Percentiles rank a stretch among this genome's conserved stretches.
Conservation (phyloP, 2,329 filamentous ascomycete species). For the Fusarium torreyae region DNA sequence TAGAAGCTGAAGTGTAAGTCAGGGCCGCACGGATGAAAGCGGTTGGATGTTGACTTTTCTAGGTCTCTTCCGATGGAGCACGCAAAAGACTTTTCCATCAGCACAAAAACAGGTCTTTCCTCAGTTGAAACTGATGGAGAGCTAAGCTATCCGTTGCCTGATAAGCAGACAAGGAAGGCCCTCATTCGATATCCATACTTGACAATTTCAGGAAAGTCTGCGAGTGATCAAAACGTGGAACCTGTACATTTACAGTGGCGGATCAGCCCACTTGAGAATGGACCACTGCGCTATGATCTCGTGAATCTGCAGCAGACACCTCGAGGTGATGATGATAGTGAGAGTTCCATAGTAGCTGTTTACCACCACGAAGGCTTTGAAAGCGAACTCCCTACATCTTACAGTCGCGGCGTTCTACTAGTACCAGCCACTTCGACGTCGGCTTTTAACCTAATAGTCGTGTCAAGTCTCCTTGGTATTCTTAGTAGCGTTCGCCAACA, state of each 20-base stretch:
- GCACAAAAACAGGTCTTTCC: not conserved
- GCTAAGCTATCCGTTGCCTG: not conserved
- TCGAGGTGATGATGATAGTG: fast-evolving
- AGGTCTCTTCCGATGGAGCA: not conserved
- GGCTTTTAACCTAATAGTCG: not conserved
- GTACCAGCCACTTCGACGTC: not conserved
- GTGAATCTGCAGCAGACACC: not conserved
- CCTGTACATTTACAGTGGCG: not conserved
- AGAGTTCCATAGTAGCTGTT: not conserved
- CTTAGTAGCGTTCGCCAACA: not conserved
- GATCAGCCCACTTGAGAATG: not conserved
- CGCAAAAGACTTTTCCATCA: not conserved
- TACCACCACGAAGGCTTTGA: conserved; percentile 29
- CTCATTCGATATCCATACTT: not conserved
- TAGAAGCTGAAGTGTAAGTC: conserved; percentile 27
- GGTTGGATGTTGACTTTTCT: not conserved
- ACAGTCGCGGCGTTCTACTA: conserved; percentile 6
- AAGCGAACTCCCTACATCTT: not conserved
- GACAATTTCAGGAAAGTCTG: fast-evolving
- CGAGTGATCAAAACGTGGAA: not conserved
- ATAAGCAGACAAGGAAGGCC: not conserved
- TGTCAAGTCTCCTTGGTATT: conserved; percentile 16
- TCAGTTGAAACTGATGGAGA: not conserved
- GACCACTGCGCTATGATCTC: conserved; percentile 19
- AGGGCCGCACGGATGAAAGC: fast-evolving